Evolutionary conservation across 352 stramenopile genomes (phyloP).

Genomic region (Pythium scleroteichum): DNA sequence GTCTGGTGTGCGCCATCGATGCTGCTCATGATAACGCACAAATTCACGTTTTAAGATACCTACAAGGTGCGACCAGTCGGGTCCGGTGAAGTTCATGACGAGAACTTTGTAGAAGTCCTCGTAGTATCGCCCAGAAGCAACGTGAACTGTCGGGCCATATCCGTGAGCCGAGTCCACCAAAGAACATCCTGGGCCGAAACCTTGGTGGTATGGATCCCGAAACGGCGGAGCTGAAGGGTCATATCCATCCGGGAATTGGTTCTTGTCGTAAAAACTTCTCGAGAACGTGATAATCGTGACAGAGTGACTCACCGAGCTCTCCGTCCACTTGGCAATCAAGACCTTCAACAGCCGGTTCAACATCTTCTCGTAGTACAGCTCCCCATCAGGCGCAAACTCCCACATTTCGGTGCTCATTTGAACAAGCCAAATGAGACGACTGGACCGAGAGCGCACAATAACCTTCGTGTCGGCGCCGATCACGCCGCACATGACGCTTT

Average conservation of each 20-base stretch:
- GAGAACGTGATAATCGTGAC: conserved; percentile 93
- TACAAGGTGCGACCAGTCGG: conserved; percentile 92
- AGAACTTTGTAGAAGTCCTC: conserved; percentile 86
- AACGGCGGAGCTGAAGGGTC: conserved; percentile 48
- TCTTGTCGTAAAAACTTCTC: conserved; percentile 80
- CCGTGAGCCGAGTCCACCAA: conserved; percentile 28
- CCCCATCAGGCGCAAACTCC: conserved; percentile 85
- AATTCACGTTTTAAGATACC: conserved; percentile 94
- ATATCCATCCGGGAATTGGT: conserved; percentile 65
- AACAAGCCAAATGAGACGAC: conserved; percentile 97
- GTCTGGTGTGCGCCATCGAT: conserved; percentile 64
- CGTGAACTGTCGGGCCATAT: conserved; percentile 63
- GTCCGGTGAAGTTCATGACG: conserved; percentile 85
- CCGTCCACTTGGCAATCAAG: conserved; percentile 85
- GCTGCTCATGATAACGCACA: conserved; percentile 84
- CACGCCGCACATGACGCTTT: conserved; percentile 87
- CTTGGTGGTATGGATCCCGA: conserved; percentile 45
- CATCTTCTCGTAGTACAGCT: conserved; percentile 93
- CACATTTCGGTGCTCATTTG: conserved; percentile 97
- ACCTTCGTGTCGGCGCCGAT: conserved; percentile 97
- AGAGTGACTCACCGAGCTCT: conserved; percentile 85
- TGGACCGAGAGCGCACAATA: conserved; percentile 93
- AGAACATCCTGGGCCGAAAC: conserved; percentile 39
- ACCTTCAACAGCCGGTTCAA: conserved; percentile 73
- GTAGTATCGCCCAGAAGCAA: conserved; percentile 63